These are phyloP conservation scores for Cercophora sp. DNA, from an alignment of 495 filamentous ascomycete genomes.

Conservation along the genomic window DNA sequence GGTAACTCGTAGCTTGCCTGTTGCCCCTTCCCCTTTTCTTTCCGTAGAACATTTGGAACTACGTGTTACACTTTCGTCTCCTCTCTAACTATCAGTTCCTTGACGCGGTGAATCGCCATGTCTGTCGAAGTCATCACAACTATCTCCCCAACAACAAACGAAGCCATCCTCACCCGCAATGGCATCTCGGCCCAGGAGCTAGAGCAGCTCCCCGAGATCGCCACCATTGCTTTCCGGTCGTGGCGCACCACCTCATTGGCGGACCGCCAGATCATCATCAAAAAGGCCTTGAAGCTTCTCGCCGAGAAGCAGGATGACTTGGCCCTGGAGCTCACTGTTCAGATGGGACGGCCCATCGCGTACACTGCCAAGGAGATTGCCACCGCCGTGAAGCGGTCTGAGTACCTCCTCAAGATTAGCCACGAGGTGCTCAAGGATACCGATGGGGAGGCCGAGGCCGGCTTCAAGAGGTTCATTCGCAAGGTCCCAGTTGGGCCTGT, in stretches of 20 bases:
- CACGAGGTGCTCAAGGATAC: conserved; percentile 68
- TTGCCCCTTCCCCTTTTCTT: background rate
- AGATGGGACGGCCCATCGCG: conserved; percentile 90
- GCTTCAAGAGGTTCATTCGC: conserved; percentile 83
- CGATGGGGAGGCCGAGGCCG: conserved; percentile 72
- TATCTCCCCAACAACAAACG: conserved; percentile 82
- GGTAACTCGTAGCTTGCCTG: background rate
- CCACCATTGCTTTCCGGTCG: conserved; percentile 65
- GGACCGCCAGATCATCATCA: conserved; percentile 71
- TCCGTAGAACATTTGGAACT: background rate
- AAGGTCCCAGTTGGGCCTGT: conserved; percentile 82
- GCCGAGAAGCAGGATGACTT: conserved; percentile 69
- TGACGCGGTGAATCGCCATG: too few relatives aligned
- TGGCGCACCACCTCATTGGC: conserved; percentile 63
- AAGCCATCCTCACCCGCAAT: conserved; percentile 68
- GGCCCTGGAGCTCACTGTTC: conserved; percentile 79
- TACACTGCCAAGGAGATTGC: conserved; percentile 76
- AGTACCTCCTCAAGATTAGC: conserved; percentile 79
- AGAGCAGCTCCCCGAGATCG: conserved; percentile 56
- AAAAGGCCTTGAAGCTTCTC: conserved; percentile 66
- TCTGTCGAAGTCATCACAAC: conserved; percentile 78
- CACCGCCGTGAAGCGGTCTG: conserved; percentile 74
- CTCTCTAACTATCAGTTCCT: too few relatives aligned
- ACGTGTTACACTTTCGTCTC: background rate
- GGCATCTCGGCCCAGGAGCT: conserved; percentile 66